Conservation (phyloP, 2,329 filamentous ascomycete species). For the Hymenoscyphus albidus region DNA sequence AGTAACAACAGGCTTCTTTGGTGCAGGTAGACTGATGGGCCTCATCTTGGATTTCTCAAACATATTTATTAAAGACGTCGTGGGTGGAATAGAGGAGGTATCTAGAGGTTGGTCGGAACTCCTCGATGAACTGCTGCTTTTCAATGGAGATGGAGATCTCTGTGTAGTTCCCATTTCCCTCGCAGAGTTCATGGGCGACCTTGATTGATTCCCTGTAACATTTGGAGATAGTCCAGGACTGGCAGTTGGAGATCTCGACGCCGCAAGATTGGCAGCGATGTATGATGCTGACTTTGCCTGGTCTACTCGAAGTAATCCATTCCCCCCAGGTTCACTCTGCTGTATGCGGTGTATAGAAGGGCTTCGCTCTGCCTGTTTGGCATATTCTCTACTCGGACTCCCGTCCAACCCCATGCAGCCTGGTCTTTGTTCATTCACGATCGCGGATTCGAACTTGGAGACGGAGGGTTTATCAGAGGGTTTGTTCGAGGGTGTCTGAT, state of each 20-base stretch:
- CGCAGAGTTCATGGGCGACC: constrained; percentile 7
- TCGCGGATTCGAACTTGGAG: background rate
- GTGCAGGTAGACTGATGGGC: constrained; percentile 12
- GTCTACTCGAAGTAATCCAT: constrained; percentile 21
- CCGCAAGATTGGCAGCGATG: constrained; percentile 59
- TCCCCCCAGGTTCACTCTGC: background rate
- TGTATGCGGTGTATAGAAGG: constrained; percentile 15
- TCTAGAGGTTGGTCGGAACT: constrained; percentile 43
- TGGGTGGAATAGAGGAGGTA: constrained; percentile 56
- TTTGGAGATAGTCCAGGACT: constrained; percentile 37
- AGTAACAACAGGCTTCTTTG: constrained; percentile 14
- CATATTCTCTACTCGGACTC: constrained; percentile 19
- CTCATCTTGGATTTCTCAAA: constrained; percentile 53
- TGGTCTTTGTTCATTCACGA: constrained; percentile 4
- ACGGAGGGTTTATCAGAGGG: constrained; percentile 10
- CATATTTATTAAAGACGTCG: constrained; percentile 62
- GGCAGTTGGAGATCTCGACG: constrained; percentile 56
- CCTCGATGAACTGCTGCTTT: constrained; percentile 23
- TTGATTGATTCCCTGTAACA: constrained; percentile 31
- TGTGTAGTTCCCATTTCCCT: constrained; percentile 3
- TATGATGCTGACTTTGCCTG: constrained; percentile 51
- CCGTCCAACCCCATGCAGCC: constrained; percentile 22
- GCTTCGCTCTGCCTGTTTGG: constrained; percentile 17
- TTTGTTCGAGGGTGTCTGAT: constrained; percentile 7
- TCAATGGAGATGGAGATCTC: constrained; percentile 19